Conservation (phyloP, 495 filamentous ascomycete species). For the Durotheca rogersii region DNA sequence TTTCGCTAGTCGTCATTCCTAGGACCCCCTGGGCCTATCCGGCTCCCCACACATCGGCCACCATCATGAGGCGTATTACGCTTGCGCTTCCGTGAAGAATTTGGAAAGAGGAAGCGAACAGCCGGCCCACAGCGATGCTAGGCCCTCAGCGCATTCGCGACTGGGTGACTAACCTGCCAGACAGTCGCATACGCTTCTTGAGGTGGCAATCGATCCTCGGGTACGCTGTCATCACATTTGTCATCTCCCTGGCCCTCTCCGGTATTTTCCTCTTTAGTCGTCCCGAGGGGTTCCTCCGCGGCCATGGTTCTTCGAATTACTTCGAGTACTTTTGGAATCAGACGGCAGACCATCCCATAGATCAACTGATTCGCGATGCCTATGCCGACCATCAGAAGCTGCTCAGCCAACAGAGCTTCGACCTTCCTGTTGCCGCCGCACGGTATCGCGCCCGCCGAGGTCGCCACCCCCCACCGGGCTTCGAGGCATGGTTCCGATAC, state of each 20-base stretch:
- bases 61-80: conserved; percentile 13
- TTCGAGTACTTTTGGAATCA: conserved; percentile 34
- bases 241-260: conserved; percentile 26
- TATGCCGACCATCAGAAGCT: conserved; percentile 38
- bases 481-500: conserved; percentile 63
- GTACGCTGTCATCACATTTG: conserved; percentile 21
- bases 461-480: conserved; percentile 69
- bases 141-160: conserved; percentile 13
- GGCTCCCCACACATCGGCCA: neutral
- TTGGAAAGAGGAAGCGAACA: conserved; percentile 3
- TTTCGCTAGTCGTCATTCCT: neutral
- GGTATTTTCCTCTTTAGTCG: conserved; percentile 26
- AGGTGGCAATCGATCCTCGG: conserved; percentile 26
- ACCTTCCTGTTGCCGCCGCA: conserved; percentile 53
- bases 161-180: conserved; percentile 28
- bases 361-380: conserved; percentile 42
- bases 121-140: conserved; percentile 12
- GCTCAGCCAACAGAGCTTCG: conserved; percentile 44
- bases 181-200: conserved; percentile 19
- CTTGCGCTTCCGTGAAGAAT: conserved; percentile 4
- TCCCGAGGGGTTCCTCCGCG: conserved; percentile 28
- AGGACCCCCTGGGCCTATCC: neutral
- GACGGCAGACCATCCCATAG: conserved; percentile 43
- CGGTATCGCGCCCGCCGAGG: conserved; percentile 61
- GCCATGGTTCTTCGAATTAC: conserved; percentile 26